Evolutionary conservation across 1,284 basidiomycete species (phyloP).

Genomic region (Ganoderma resinaceum): DNA sequence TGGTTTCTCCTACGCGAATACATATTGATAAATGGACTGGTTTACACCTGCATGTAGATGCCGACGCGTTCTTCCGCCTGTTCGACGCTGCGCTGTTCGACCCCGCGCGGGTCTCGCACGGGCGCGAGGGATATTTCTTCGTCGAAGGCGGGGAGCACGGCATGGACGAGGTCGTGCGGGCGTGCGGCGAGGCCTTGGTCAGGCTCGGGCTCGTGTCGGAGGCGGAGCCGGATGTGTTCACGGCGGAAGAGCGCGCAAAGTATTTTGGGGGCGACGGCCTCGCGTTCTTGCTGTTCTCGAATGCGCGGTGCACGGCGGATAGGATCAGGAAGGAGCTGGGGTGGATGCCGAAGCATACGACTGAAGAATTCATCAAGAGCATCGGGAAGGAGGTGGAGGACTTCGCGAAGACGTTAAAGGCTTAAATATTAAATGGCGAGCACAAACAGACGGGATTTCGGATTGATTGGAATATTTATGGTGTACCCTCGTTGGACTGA

Average conservation of each 20-base stretch:
- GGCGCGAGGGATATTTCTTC: conserved; percentile 53
- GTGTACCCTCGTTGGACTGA: background rate
- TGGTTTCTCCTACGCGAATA: background rate
- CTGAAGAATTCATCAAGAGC: conserved; percentile 16
- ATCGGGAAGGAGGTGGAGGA: conserved; percentile 16
- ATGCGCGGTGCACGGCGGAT: conserved; percentile 49
- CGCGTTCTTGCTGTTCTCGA: conserved; percentile 46
- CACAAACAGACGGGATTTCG: background rate
- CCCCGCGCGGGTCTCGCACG: conserved; percentile 39
- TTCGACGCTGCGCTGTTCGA: conserved; percentile 24
- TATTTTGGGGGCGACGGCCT: conserved; percentile 26
- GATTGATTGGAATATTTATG: background rate
- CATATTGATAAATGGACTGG: background rate
- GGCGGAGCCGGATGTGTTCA: conserved; percentile 37
- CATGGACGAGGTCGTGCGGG: conserved; percentile 41
- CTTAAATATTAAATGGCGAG: no score
- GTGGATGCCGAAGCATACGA: conserved; percentile 43
- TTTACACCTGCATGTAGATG: conserved; percentile 29
- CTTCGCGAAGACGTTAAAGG: conserved; percentile 39
- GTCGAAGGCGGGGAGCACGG: conserved; percentile 49
- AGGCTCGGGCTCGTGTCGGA: conserved; percentile 33
- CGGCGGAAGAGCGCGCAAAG: conserved; percentile 37
- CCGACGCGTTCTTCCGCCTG: conserved; percentile 27
- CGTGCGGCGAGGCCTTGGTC: conserved; percentile 43
- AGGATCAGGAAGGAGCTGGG: conserved; percentile 48